These are phyloP conservation scores for Boletus edulis DNA, from an alignment of 768 basidiomycete species.

Conservation along the genomic window DNA sequence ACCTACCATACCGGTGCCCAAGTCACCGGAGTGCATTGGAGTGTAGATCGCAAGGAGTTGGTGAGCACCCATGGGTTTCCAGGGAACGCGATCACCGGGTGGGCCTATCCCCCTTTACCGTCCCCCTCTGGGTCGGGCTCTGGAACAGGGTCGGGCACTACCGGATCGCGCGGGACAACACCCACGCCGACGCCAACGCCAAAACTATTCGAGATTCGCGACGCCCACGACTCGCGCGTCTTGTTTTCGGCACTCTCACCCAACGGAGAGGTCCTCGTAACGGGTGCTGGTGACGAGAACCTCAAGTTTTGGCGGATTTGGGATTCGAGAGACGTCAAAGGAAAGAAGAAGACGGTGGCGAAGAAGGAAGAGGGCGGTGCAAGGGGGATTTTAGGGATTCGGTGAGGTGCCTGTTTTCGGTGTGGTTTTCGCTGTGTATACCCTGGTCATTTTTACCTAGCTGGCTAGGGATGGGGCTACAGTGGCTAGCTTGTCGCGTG, in stretches of 20 bases:
- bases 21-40: slow-evolving; percentile 88
- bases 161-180: slow-evolving; percentile 13
- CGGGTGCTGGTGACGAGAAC: slow-evolving; percentile 93
- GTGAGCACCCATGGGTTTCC: slow-evolving; percentile 95
- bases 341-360: slow-evolving; percentile 27
- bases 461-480: not conserved
- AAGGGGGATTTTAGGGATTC: slow-evolving; percentile 36
- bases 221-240: slow-evolving; percentile 91
- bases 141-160: slow-evolving; percentile 22
- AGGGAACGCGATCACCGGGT: slow-evolving; percentile 77
- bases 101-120: slow-evolving; percentile 65
- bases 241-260: slow-evolving; percentile 84
- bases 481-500: not conserved
- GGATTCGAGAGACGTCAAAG: slow-evolving; percentile 51
- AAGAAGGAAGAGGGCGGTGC: slow-evolving; percentile 34
- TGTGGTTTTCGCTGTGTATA: not conserved
- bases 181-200: slow-evolving; percentile 16
- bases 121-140: slow-evolving; percentile 63
- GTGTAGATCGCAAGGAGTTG: slow-evolving; percentile 85
- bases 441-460: not conserved
- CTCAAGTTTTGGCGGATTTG: slow-evolving; percentile 94
- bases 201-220: slow-evolving; percentile 58
- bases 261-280: slow-evolving; percentile 87
- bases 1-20: slow-evolving; percentile 86
- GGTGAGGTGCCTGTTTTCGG: slow-evolving; percentile 17